Conservation (phyloP, 2,329 filamentous ascomycete species). For the Scedosporium boydii region DNA sequence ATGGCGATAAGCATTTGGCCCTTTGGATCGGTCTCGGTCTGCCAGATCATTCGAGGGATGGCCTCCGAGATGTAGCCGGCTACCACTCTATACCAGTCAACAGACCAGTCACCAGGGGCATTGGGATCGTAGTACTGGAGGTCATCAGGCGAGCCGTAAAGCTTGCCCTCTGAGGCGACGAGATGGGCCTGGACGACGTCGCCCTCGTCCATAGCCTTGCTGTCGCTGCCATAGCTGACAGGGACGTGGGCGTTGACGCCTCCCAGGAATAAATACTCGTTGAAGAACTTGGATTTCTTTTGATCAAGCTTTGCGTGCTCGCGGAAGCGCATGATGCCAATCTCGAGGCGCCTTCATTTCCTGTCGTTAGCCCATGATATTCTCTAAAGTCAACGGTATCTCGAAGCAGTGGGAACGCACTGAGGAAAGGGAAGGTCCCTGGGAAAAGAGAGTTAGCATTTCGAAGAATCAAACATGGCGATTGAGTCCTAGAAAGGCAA, state of each 20-base stretch:
- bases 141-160: conserved; percentile 16
- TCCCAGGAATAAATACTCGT: conserved; percentile 73
- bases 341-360: conserved; percentile 61
- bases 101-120: conserved; percentile 50
- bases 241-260: conserved; percentile 53
- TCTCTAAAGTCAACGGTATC: not conserved
- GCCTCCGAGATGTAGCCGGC: conserved; percentile 65
- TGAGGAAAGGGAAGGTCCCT: not conserved
- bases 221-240: conserved; percentile 41
- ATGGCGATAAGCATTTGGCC: conserved; percentile 33
- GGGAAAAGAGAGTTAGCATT: not conserved
- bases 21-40: conserved; percentile 11
- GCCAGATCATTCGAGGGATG: conserved; percentile 28
- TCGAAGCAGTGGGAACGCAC: not conserved
- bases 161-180: conserved; percentile 28
- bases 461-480: not conserved
- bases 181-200: conserved; percentile 28
- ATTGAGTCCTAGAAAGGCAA: not conserved
- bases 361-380: not conserved
- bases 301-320: conserved; percentile 63
- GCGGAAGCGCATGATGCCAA: conserved; percentile 75
- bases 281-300: conserved; percentile 56
- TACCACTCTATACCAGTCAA: conserved; percentile 73
- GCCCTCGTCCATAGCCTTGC: conserved; percentile 30
- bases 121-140: conserved; percentile 41